Conservation (phyloP, 495 filamentous ascomycete genomes). For the Xylaria nigripes region DNA sequence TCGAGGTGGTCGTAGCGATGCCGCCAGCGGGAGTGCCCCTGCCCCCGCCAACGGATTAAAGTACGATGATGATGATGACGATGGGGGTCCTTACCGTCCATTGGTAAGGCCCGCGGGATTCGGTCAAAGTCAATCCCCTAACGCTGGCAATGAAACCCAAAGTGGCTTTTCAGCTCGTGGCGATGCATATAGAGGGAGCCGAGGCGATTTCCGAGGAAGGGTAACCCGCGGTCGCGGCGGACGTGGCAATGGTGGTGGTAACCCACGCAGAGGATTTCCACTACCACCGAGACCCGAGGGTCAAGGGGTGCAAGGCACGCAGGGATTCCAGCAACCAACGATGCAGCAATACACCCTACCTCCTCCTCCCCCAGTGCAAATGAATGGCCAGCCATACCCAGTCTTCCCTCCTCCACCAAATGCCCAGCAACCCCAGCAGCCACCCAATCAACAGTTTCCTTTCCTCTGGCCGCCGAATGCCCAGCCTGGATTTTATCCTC, state of each 20-base stretch:
- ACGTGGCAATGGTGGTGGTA: constrained; percentile 27
- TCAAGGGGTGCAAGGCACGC: constrained; percentile 15
- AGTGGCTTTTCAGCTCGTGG: constrained; percentile 28
- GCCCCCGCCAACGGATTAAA: constrained; percentile 24
- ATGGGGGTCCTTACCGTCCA: constrained; percentile 60
- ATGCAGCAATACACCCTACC: constrained; percentile 18
- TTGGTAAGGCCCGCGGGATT: constrained; percentile 54
- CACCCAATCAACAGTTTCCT: constrained; percentile 12
- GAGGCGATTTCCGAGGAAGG: constrained; percentile 29
- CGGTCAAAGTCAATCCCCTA: constrained; percentile 29
- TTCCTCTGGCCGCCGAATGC: constrained; percentile 21
- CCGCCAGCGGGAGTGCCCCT: constrained; percentile 30
- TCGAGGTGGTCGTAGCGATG: constrained; percentile 27
- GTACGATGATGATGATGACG: constrained; percentile 56
- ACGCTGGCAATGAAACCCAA: constrained; percentile 22
- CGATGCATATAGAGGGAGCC: constrained; percentile 33
- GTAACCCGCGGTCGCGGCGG: constrained; percentile 41
- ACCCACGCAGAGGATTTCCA: constrained; percentile 28
- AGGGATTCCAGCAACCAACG: constrained; percentile 21
- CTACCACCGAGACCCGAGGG: constrained; percentile 23
- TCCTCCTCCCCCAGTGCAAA: constrained; percentile 11
- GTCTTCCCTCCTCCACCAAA: constrained; percentile 15
- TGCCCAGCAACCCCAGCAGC: constrained; percentile 15
- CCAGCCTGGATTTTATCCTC: constrained; percentile 21
- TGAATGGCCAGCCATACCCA: constrained; percentile 12